Percentiles rank a stretch among this genome's conserved stretches.
Evolutionary conservation across 1,284 basidiomycete genomes (phyloP).

Genomic region (Vanrija sp.): DNA sequence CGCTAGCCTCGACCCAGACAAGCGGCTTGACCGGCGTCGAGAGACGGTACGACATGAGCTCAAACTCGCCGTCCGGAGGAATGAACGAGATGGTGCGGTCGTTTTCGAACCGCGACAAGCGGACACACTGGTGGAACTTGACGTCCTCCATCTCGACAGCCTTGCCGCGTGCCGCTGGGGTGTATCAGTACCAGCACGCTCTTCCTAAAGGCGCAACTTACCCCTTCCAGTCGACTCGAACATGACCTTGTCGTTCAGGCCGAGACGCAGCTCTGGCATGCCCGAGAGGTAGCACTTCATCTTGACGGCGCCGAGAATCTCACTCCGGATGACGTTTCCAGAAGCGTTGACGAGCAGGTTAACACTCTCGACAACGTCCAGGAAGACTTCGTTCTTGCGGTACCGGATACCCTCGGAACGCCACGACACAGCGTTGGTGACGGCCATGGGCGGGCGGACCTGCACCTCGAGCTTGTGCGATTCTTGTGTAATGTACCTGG

Average conservation of each 20-base stretch:
- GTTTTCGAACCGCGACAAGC: conserved; percentile 98
- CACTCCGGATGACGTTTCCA: conserved; percentile 94
- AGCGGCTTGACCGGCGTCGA: conserved; percentile 96
- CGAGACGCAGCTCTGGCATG: conserved; percentile 95
- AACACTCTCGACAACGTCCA: conserved; percentile 97
- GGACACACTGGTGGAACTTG: conserved; percentile 99
- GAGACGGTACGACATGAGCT: conserved; percentile 94
- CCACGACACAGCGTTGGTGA: conserved; percentile 99
- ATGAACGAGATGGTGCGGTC: conserved; percentile 99
- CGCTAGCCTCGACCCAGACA: conserved; percentile 95
- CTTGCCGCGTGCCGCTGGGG: conserved; percentile 83
- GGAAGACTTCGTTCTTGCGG: conserved; percentile 98
- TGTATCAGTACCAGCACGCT: no score
- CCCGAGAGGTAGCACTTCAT: conserved; percentile 99
- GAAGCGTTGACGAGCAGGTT: conserved; percentile 95
- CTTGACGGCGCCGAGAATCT: conserved; percentile 96
- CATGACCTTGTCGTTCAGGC: conserved; percentile 99
- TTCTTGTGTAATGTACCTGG: conserved; percentile 93
- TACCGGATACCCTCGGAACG: conserved; percentile 96
- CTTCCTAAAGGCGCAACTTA: conserved; percentile 60
- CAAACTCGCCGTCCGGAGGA: conserved; percentile 97
- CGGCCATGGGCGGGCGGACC: conserved; percentile 90
- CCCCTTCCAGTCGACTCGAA: conserved; percentile 82
- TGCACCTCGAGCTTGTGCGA: conserved; percentile 98
- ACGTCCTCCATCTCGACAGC: conserved; percentile 99